A percentile compares a stretch with the other conserved stretches of the same genome.
phyloP scores from a whole-genome alignment of 2,329 filamentous ascomycete species.

The Alternaria sp. region DNA sequence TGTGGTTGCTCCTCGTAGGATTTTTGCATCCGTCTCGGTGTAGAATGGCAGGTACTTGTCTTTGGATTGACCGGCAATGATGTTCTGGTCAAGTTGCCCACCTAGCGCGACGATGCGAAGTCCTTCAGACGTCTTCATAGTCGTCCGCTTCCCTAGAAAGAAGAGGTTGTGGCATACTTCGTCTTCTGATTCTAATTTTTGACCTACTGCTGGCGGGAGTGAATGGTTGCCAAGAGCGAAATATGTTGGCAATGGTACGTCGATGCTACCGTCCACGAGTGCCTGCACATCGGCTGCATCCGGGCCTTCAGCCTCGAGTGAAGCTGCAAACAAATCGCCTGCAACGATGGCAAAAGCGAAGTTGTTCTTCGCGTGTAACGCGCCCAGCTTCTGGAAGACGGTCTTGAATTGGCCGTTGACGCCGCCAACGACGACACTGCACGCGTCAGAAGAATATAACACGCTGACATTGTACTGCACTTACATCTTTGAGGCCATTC shows the following conservation, averaged over 20 bases:
- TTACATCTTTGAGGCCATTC: slow-evolving; percentile 67
- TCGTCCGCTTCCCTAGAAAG: slow-evolving; percentile 83
- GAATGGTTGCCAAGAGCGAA: slow-evolving; percentile 80
- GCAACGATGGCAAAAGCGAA: slow-evolving; percentile 87
- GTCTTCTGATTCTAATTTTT: slow-evolving; percentile 75
- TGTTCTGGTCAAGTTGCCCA: slow-evolving; percentile 71
- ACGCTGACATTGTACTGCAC: not conserved
- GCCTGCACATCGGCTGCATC: slow-evolving; percentile 67
- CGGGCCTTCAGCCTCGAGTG: slow-evolving; percentile 55
- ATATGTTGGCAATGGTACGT: slow-evolving; percentile 84
- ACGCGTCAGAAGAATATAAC: slow-evolving; percentile 15
- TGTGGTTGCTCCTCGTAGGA: slow-evolving; percentile 76
- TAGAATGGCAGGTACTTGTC: slow-evolving; percentile 82
- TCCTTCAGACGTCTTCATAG: slow-evolving; percentile 89
- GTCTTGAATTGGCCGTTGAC: slow-evolving; percentile 80
- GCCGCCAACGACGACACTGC: slow-evolving; percentile 81
- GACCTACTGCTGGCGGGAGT: slow-evolving; percentile 75
- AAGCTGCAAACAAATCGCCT: slow-evolving; percentile 80
- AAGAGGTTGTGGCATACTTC: slow-evolving; percentile 90
- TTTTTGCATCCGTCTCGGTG: slow-evolving; percentile 77
- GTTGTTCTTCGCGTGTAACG: slow-evolving; percentile 84
- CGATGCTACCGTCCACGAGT: slow-evolving; percentile 76
- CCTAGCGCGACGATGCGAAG: slow-evolving; percentile 88
- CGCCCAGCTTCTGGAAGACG: slow-evolving; percentile 81
- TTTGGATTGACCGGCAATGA: slow-evolving; percentile 70